These are phyloP conservation scores for Microdochium bolleyi DNA, from an alignment of 2,329 filamentous ascomycete species.

Conservation along the genomic window DNA sequence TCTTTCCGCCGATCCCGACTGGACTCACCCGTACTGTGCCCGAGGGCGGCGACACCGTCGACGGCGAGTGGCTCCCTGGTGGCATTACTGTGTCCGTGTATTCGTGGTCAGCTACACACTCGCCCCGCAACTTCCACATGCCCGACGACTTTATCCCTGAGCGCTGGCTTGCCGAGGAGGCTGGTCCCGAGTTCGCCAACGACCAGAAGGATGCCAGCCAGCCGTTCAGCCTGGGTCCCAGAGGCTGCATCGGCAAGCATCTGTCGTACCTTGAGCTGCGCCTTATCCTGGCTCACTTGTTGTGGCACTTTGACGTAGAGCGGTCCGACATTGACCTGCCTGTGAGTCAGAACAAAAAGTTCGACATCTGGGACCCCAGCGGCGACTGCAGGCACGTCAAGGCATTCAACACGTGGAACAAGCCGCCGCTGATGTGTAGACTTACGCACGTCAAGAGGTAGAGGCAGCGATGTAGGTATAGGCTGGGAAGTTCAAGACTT, in stretches of 20 bases:
- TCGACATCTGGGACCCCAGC: slow-evolving; percentile 15
- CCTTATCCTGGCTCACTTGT: slow-evolving; percentile 19
- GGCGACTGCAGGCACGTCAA: slow-evolving; percentile 14
- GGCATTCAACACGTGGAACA: slow-evolving; percentile 18
- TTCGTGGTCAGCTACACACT: slow-evolving; percentile 23
- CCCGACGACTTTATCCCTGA: slow-evolving; percentile 22
- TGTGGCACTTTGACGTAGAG: slow-evolving; percentile 17
- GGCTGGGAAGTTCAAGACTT: no score
- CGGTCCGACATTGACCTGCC: slow-evolving; percentile 5
- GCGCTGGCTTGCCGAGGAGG: slow-evolving; percentile 21
- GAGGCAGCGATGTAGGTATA: slow-evolving; percentile 3
- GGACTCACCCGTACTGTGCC: slow-evolving; percentile 9
- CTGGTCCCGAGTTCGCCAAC: not conserved
- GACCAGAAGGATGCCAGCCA: slow-evolving; percentile 6
- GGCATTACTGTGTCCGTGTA: slow-evolving; percentile 25
- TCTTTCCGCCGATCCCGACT: slow-evolving; percentile 4
- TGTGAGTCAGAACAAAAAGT: slow-evolving; percentile 2
- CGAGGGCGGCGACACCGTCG: slow-evolving; percentile 12
- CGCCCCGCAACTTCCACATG: slow-evolving; percentile 15
- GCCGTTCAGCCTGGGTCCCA: slow-evolving; percentile 3
- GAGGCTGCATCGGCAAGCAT: slow-evolving; percentile 6
- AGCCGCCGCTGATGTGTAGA: slow-evolving; percentile 15
- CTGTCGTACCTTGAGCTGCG: slow-evolving; percentile 26
- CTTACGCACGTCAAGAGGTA: slow-evolving; percentile 11
- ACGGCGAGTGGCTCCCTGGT: slow-evolving; percentile 17